Evolutionary conservation across 2,329 filamentous ascomycete genomes (phyloP), one percentile per base, ranked within the genome.

Genomic region (Phaeosphaeria sp.): DNA sequence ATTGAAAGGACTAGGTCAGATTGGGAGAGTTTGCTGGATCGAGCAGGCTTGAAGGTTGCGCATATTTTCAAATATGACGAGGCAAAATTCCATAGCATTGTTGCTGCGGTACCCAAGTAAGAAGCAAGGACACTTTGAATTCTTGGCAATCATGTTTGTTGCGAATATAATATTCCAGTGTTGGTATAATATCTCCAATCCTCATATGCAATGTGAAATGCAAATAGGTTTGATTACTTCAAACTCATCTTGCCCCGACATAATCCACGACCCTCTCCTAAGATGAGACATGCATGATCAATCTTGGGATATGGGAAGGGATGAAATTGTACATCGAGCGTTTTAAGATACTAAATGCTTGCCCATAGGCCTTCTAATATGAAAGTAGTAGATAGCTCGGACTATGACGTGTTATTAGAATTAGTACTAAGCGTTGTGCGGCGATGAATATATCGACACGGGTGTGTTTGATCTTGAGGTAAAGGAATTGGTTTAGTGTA

Each of bases 31-130:
- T 52, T 73, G 20, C 39, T 73, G 46, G 64, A 63, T 27, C 48
- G 56, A 7, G 66, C 69, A 10, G 72, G 71, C 20, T 50, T 75
- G 39, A 67, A 64, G 49, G 61, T 73, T 22, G 56, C 63, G 39
- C 62, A 68, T 25, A 49, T 75, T 21, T 60, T 67, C 23, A 62
- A 50, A 2, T 75, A 73, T 61, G 70, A 72, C 50, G 55, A 64
- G 17, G 62, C 55, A 3, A 71, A 64, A 52, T 63, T 60, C 49
- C 61, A 70, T 41, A 55, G 56, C 33, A 65, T 71, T 3, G 63
- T 72, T 46, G 30, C 69, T 7, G 66, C 66, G n/a, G 64, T 62
- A 17, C 63, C 56, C 2, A 65, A 65, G 52, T 67, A 60, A 43
- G 42, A 30, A 17, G 15, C 13, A n/a, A n/a, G 5, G 22, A 11